These are phyloP conservation scores for Chrysosporium queenslandicum DNA, from an alignment of 2,329 filamentous ascomycete genomes.

Conservation along the genomic window DNA sequence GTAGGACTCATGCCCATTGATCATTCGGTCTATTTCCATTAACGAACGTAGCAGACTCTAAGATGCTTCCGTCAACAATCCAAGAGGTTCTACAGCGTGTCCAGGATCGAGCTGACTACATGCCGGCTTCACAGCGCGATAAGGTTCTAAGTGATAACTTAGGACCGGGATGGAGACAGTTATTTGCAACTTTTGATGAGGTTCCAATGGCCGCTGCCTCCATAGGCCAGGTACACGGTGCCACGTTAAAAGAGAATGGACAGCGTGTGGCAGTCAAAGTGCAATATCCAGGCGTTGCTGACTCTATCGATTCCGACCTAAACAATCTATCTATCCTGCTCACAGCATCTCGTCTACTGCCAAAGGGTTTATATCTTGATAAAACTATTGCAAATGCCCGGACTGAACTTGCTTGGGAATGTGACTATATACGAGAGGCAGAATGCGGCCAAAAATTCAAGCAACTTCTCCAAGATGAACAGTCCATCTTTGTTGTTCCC, in stretches of 20 bases:
- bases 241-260: constrained; percentile 63
- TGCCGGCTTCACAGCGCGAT: constrained; percentile 88
- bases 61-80: constrained; percentile 80
- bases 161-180: constrained; percentile 69
- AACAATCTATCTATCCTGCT: constrained; percentile 87
- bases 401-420: constrained; percentile 89
- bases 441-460: constrained; percentile 67
- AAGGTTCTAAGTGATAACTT: constrained; percentile 70
- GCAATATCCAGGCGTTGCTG: constrained; percentile 90
- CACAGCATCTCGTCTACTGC: constrained; percentile 78
- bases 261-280: constrained; percentile 85
- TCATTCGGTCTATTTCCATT: constrained; percentile 1
- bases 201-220: constrained; percentile 89
- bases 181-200: constrained; percentile 80
- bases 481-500: constrained; percentile 67
- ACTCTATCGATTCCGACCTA: constrained; percentile 92
- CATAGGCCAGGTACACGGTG: constrained; percentile 91
- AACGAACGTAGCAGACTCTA: constrained; percentile 52
- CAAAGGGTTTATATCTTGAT: constrained; percentile 85
- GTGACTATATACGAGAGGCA: constrained; percentile 86
- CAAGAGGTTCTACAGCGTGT: constrained; percentile 87
- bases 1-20: constrained; percentile 23
- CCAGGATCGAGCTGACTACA: constrained; percentile 94
- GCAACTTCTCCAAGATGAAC: constrained; percentile 63
- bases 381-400: constrained; percentile 96